Conservation (phyloP, 1,284 basidiomycete genomes). For the Baeospora myosura region DNA sequence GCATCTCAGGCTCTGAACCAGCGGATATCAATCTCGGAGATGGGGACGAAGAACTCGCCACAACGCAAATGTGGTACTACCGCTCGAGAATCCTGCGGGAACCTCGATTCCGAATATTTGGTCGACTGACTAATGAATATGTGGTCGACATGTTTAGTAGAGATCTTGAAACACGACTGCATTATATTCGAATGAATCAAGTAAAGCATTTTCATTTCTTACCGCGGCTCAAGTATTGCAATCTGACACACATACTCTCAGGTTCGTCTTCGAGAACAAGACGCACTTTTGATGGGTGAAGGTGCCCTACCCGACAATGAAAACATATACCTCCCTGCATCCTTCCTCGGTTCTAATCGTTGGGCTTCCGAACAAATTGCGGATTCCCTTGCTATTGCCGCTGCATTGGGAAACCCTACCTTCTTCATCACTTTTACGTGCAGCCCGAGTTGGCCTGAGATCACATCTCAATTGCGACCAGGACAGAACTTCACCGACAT, state of each 20-base stretch:
- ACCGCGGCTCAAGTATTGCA: conserved; percentile 21
- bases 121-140: conserved; percentile 23
- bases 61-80: conserved; percentile 20
- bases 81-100: conserved; percentile 20
- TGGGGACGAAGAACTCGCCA: conserved; percentile 2
- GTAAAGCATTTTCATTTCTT: conserved; percentile 32
- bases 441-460: conserved; percentile 32
- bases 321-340: conserved; percentile 26
- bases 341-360: conserved; percentile 25
- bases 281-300: conserved; percentile 18
- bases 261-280: conserved; percentile 14
- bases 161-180: too few relatives aligned
- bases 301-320: conserved; percentile 11
- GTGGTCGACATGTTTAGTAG: too few relatives aligned
- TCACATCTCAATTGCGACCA: conserved; percentile 19
- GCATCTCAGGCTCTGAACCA: conserved; percentile 20
- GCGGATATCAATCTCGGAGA: conserved; percentile 6
- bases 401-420: conserved; percentile 21
- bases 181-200: too few relatives aligned
- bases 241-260: conserved; percentile 22
- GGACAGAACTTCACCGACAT: conserved; percentile 25
- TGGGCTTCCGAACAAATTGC: conserved; percentile 28
- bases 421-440: conserved; percentile 34
- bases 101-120: conserved; percentile 24
- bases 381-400: conserved; percentile 28